Base-by-base conservation (phyloP, 805 yeast genomes). In the Monosporozyma aerobia region DNA sequence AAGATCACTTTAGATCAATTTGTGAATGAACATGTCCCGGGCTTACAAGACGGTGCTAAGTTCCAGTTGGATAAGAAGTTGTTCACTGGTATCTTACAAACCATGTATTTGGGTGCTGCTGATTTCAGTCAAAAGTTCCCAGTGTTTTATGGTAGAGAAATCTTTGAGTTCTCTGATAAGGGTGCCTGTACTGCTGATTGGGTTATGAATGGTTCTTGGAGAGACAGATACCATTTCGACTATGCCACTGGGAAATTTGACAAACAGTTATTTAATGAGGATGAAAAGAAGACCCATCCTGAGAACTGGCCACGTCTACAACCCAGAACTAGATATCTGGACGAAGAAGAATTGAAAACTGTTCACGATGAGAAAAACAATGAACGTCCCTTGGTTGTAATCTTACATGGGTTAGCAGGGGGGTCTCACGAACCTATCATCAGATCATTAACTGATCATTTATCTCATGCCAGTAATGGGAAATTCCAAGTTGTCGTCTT, bases 381-480 rank as follows among this genome's bases (percentile, higher is more conserved):
- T 30, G 62, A 56, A 3, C 74, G 73, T 54, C 90, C 90, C 3
- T 70, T 86, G 48, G 73, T 82, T 22, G 70, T 86, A 33, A 78
- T 84, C 8, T 68, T 77, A 48, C 92, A 86, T 61, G 95, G 94
- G 1, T 72, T 86, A 40, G 84, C 87, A 29, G 92, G 94, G 54
- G 95, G 95, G 1, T 81, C 88, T 14, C 86, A 82, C 59, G 94
- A 86, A 64, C 81, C 87, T 22, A 82, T 82, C 53, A 78, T 85
- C 47, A 74, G 89, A 56, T 77, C 84, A 8, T 69, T 81, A 40
- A 68, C 80, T 39, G 69, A 71, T 47, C 65, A 69, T 22, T 67
- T 83, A 48, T 73, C 77, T 33, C 59, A 64, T 1, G 67, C 68
- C 5, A 68, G 69, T 14, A 69, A 70, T 51, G 62, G 60, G 5